These are phyloP conservation scores for Porcisia deanei DNA, from an alignment of 208 protist genomes.

Conservation along the genomic window DNA sequence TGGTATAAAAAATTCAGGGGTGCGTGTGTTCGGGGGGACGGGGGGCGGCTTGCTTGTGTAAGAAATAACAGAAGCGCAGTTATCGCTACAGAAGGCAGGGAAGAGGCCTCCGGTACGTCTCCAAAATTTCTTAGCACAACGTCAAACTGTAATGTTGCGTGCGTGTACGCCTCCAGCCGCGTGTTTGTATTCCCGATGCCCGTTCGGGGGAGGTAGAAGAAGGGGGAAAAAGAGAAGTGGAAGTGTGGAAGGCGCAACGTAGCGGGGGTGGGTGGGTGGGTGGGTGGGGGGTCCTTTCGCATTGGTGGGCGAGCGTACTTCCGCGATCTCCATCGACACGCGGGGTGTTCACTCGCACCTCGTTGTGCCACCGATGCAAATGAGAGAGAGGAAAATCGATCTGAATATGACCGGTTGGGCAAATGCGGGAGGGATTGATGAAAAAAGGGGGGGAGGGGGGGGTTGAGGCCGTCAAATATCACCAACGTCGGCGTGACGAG, in stretches of 20 bases:
- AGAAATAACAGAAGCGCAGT: too few species aligned
- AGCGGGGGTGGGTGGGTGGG: not conserved
- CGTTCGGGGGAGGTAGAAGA: not conserved
- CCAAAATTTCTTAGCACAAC: too few species aligned
- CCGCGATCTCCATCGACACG: too few species aligned
- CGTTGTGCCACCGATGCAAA: not conserved
- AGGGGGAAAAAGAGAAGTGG: not conserved
- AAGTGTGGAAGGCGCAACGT: not conserved
- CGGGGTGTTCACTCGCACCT: not conserved
- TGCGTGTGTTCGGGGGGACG: too few species aligned
- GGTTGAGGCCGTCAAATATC: not conserved
- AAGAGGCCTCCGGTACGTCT: too few species aligned
- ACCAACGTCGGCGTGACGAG: not conserved
- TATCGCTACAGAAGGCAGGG: too few species aligned
- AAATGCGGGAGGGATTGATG: not conserved
- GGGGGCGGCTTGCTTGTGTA: too few species aligned
- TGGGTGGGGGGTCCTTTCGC: too few species aligned
- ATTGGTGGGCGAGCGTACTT: too few species aligned
- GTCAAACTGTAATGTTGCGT: not conserved
- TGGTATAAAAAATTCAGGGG: too few species aligned
- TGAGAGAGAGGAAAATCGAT: not conserved
- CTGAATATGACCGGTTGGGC: not conserved
- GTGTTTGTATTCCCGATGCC: not conserved
- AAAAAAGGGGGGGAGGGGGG: not conserved
- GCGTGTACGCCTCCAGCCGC: not conserved